Evolutionary conservation across 2,329 filamentous ascomycete species (phyloP).

Genomic region (Ceratocystis lukuohia): DNA sequence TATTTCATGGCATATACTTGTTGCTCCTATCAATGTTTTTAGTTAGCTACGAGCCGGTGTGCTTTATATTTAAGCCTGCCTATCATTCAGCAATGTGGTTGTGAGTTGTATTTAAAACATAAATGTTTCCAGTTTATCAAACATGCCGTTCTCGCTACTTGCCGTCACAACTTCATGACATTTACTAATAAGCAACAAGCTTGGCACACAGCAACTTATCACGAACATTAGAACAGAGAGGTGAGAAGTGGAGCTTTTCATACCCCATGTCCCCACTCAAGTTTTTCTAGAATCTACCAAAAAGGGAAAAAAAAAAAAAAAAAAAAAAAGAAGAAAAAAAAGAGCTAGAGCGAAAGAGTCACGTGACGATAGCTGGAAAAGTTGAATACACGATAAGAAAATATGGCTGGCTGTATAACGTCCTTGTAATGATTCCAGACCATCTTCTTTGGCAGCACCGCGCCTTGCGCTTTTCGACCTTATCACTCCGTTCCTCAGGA

Average conservation of each 20-base stretch:
- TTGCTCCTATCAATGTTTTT: too few relatives aligned
- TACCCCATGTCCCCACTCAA: too few relatives aligned
- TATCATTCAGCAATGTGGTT: too few relatives aligned
- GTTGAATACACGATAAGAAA: neutral
- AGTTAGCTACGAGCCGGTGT: too few relatives aligned
- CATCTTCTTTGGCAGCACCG: neutral
- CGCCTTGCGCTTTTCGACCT: neutral
- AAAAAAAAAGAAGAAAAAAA: neutral
- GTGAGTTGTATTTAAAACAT: too few relatives aligned
- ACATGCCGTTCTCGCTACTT: too few relatives aligned
- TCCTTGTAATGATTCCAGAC: neutral
- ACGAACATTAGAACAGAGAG: neutral
- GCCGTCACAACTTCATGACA: too few relatives aligned
- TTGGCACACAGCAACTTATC: too few relatives aligned
- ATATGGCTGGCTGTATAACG: neutral
- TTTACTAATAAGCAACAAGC: too few relatives aligned
- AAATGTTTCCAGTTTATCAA: too few relatives aligned
- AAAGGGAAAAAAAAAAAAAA: neutral
- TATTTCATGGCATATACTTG: too few relatives aligned
- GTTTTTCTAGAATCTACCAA: neutral
- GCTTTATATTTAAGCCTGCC: too few relatives aligned
- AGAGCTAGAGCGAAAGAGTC: neutral
- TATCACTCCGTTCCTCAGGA: neutral
- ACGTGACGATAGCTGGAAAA: conserved; percentile 8
- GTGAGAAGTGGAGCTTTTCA: neutral